Percentiles rank a stretch among this genome's conserved stretches.
Conservation (phyloP, 495 filamentous ascomycete genomes). For the Rostrohypoxylon terebratum region DNA sequence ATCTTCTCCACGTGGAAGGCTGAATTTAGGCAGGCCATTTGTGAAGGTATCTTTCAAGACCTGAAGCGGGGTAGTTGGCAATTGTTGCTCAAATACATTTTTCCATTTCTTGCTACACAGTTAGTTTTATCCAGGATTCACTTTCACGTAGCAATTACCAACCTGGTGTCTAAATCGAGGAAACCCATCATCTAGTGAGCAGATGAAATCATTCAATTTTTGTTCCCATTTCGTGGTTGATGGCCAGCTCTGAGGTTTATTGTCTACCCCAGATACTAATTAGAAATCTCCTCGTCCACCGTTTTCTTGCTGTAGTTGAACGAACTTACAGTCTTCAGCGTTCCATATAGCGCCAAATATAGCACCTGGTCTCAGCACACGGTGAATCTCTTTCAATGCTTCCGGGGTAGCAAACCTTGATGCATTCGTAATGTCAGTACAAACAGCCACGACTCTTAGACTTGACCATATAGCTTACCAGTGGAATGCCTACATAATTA, state of each 20-base stretch:
- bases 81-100: constrained; percentile 64
- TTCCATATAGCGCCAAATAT: constrained; percentile 74
- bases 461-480: constrained; percentile 56
- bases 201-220: constrained; percentile 64
- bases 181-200: constrained; percentile 60
- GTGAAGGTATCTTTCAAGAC: constrained; percentile 52
- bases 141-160: neutral
- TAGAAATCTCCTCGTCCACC: neutral
- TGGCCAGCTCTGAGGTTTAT: constrained; percentile 60
- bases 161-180: constrained; percentile 65
- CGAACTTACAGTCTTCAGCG: constrained; percentile 68
- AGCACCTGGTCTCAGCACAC: constrained; percentile 64
- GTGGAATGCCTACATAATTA: constrained; percentile 64
- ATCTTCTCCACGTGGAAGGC: constrained; percentile 59
- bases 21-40: constrained; percentile 58
- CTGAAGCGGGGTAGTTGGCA: constrained; percentile 55
- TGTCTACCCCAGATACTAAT: constrained; percentile 52
- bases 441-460: neutral
- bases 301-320: neutral
- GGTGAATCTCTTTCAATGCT: constrained; percentile 68
- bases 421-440: constrained; percentile 1
- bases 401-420: constrained; percentile 70
- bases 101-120: constrained; percentile 56
- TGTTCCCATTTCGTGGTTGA: constrained; percentile 65
- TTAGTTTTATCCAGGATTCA: constrained; percentile 10